Base-by-base conservation (phyloP, 2,329 filamentous ascomycete genomes). In the Didymosphaeria variabile region DNA sequence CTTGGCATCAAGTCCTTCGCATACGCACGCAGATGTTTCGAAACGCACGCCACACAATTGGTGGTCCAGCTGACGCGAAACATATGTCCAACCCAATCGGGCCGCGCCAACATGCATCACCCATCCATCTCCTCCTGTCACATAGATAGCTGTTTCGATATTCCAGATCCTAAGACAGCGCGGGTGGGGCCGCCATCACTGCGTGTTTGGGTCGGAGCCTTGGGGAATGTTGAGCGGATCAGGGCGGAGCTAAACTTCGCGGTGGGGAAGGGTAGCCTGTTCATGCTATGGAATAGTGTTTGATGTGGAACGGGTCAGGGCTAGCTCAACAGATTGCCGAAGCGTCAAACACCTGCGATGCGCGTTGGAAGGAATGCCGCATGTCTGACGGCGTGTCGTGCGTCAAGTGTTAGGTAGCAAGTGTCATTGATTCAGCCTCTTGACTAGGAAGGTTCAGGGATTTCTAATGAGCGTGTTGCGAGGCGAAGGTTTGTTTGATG, bases 311-410 rank as follows among this genome's bases (percentile, higher is more conserved):
- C 9, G 19, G 32, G 7, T 4, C 17, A 42, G 36, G 21, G 50
- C 34, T 53, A 36, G 50, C 50, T 53, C 50, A 53, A 53, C 50
- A 42, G 36, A 31, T 53, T 42, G 13, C 13, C 13, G 50, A n/a
- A 53, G 50, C 36, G 36, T 53, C 50, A 53, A 53, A 53, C 50
- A 53, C 34, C 34, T 36, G 32, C 32, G 47, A n/a, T 36, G 49
- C 49, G 38, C 49, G 29, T 13, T 53, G 9, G 23, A 13, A 31
- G 9, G 23, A 23, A 31, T 38, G 49, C 36, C 36, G 21, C 50
- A 29, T 53, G 50, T 40, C n/a, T 53, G 50, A 42, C 36, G 50
- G 36, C 21, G 50, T 47, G 45, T 47, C 45, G 15, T 42, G 34
- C 50, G 50, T 42, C 50, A 31, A 42, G 21, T 31, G 50, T 53